Conservation (phyloP, 2,329 filamentous ascomycete genomes). For the Colletotrichum navitas region DNA sequence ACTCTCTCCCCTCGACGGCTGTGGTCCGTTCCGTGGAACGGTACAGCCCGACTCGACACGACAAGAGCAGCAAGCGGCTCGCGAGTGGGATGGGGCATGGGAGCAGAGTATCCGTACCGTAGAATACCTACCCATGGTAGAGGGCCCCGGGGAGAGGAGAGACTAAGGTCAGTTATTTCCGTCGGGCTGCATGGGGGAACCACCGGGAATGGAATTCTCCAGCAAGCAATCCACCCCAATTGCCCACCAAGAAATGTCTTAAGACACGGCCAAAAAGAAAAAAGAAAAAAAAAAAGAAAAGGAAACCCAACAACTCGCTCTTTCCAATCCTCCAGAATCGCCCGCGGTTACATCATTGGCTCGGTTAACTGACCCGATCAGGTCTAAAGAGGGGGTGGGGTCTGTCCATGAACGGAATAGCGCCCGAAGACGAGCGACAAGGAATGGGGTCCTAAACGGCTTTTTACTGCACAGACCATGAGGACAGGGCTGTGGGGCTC, state of each 20-base stretch:
- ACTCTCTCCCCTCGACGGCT: neutral
- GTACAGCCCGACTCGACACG: neutral
- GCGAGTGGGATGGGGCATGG: neutral
- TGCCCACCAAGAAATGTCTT: neutral
- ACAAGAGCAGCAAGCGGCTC: neutral
- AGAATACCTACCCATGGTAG: conserved; percentile 1
- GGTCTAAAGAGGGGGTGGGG: neutral
- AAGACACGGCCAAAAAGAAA: neutral
- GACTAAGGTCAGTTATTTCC: conserved; percentile 12
- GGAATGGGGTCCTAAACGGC: conserved; percentile 1
- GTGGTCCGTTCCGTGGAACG: no score
- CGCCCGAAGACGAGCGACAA: neutral
- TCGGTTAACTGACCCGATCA: conserved; percentile 25
- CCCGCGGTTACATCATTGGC: conserved; percentile 27
- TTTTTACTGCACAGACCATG: conserved; percentile 2
- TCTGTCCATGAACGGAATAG: neutral
- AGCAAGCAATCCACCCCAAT: neutral
- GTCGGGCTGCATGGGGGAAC: conserved; percentile 10
- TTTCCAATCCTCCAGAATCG: neutral
- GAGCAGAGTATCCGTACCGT: neutral
- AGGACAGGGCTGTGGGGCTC: conserved; percentile 4
- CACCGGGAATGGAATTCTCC: conserved; percentile 5
- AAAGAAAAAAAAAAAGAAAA: neutral
- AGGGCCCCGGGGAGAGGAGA: neutral
- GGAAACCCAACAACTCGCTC: no score